Conservation (phyloP, 2,329 filamentous ascomycete genomes). For the Aphanoascus verrucosus region DNA sequence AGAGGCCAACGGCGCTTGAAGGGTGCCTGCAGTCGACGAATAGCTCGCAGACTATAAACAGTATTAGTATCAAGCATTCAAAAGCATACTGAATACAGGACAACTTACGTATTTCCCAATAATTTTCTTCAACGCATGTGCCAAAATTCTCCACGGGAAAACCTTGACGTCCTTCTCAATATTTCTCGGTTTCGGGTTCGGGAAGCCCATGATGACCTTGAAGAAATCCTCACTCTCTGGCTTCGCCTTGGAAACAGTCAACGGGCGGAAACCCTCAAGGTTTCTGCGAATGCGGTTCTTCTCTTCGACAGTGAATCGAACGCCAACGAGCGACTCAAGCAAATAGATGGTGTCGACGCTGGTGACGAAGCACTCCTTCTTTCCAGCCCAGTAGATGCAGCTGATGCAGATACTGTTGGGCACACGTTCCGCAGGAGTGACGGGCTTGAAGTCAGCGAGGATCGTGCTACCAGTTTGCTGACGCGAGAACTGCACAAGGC, state of each 20-base stretch:
- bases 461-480: slow-evolving; percentile 73
- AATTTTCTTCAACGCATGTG: slow-evolving; percentile 87
- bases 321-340: slow-evolving; percentile 79
- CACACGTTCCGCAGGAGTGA: slow-evolving; percentile 66
- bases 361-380: slow-evolving; percentile 81
- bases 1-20: slow-evolving; percentile 31
- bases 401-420: slow-evolving; percentile 87
- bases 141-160: slow-evolving; percentile 88
- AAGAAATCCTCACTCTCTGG: slow-evolving; percentile 92
- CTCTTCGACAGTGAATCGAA: slow-evolving; percentile 87
- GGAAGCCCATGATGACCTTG: slow-evolving; percentile 97
- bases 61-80: slow-evolving; percentile 22
- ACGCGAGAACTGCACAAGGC: slow-evolving; percentile 81
- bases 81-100: not conserved
- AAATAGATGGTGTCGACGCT: slow-evolving; percentile 94
- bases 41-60: slow-evolving; percentile 52
- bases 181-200: slow-evolving; percentile 86
- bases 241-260: slow-evolving; percentile 90
- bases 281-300: slow-evolving; percentile 97
- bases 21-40: slow-evolving; percentile 49
- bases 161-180: slow-evolving; percentile 99
- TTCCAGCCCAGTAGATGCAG: slow-evolving; percentile 95
- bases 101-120: slow-evolving; percentile 81
- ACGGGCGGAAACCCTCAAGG: slow-evolving; percentile 81
- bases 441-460: slow-evolving; percentile 65